phyloP scores from a whole-genome alignment of 2,329 filamentous ascomycete species.

The Cordyceps javanica region DNA sequence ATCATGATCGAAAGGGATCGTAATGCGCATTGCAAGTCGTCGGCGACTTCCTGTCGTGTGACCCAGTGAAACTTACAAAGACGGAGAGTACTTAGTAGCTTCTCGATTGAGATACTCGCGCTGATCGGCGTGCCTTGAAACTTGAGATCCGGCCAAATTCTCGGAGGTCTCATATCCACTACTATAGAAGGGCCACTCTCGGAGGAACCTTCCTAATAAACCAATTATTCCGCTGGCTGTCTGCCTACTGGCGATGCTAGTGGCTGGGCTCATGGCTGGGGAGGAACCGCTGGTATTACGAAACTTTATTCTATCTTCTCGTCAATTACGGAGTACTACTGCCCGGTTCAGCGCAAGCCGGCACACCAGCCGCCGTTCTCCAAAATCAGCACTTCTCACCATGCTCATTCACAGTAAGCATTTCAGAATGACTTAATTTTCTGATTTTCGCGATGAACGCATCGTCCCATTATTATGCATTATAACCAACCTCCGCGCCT shows the following conservation, averaged over 20 bases:
- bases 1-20: too few relatives aligned
- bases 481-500: background rate
- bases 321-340: too few relatives aligned
- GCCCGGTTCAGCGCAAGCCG: background rate
- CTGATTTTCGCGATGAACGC: background rate
- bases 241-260: background rate
- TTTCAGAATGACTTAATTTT: background rate
- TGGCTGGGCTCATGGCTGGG: background rate
- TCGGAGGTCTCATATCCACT: constrained; percentile 2
- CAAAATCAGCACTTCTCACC: background rate
- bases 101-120: background rate
- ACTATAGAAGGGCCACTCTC: background rate
- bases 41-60: background rate
- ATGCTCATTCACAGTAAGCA: background rate
- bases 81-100: background rate
- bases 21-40: too few relatives aligned
- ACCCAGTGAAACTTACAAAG: background rate
- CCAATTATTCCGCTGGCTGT: background rate
- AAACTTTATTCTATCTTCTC: too few relatives aligned
- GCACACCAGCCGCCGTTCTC: background rate
- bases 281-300: background rate
- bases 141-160: background rate
- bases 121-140: background rate
- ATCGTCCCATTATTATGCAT: background rate
- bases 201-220: background rate